Percentiles rank a stretch among this genome's conserved stretches.
phyloP scores from a whole-genome alignment of 2,329 filamentous ascomycete species.

The Coniochaeta prunicola region DNA sequence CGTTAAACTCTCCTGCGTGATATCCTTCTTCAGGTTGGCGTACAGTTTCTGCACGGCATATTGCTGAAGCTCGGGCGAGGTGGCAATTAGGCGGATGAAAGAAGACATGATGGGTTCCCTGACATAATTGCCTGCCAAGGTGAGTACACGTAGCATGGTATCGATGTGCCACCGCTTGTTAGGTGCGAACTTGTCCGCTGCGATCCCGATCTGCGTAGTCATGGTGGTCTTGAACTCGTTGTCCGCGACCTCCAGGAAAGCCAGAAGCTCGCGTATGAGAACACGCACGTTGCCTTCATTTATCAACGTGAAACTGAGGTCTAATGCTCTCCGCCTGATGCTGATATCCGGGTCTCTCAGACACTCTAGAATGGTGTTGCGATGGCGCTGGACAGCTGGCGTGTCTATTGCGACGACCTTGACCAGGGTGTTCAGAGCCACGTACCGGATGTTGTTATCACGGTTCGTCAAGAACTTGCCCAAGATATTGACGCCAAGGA shows the following conservation, averaged over 20 bases:
- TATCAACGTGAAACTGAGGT: conserved; percentile 96
- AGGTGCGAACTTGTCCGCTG: conserved; percentile 89
- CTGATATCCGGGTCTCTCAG: conserved; percentile 96
- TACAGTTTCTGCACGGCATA: conserved; percentile 97
- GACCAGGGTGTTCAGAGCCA: conserved; percentile 92
- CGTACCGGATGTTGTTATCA: conserved; percentile 98
- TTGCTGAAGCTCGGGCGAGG: conserved; percentile 87
- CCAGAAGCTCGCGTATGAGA: conserved; percentile 83
- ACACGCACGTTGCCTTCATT: conserved; percentile 95
- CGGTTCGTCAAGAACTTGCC: conserved; percentile 98
- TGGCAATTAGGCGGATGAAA: conserved; percentile 91
- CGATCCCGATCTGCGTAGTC: conserved; percentile 96
- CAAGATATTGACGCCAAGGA: conserved; percentile 94
- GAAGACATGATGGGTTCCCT: conserved; percentile 97
- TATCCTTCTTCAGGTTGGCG: conserved; percentile 83
- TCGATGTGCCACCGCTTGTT: conserved; percentile 99
- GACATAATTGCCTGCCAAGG: conserved; percentile 90
- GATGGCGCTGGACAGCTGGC: conserved; percentile 92
- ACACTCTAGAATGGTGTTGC: conserved; percentile 96
- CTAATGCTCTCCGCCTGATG: conserved; percentile 88
- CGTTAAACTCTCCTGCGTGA: conserved; percentile 92
- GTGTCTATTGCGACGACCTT: conserved; percentile 98
- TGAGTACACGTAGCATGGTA: conserved; percentile 91
- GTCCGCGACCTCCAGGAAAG: conserved; percentile 93
- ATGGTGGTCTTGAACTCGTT: conserved; percentile 98